Evolutionary conservation across 2,329 filamentous ascomycete species (phyloP), one percentile per base, ranked within the genome.

Genomic region (Trichoderma afroharzianum): DNA sequence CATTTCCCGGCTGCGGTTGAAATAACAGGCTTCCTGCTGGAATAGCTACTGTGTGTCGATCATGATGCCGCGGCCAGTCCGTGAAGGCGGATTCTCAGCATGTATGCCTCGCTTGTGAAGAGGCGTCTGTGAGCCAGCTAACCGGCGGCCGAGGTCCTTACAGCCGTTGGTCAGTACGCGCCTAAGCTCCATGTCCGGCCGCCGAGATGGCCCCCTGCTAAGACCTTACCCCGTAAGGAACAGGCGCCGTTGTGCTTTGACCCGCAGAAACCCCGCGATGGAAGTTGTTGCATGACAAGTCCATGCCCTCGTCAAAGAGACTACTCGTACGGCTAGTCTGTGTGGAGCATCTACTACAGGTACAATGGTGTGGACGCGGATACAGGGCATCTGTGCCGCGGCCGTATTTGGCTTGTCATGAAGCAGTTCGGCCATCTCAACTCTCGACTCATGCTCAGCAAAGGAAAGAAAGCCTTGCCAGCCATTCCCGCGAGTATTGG

Each of bases 81-180:
- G 15, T n/a, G 7, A 32, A 47, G 66, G 18, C 26, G 21, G 26
- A 26, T 21, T 43, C 9, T 28, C 53, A 63, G 24, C 26, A 50
- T 26, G 36, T 43, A 64, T 18, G 26, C 50, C 30, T 70, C 68
- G 43, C 53, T 66, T 66, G 39, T 26, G 63, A 61, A 61, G 28
- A 61, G 55, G 26, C 36, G 21, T 50, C 55, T 68, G 26, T 59
- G 30, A 47, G 50, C 66, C 66, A 59, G 28, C 28, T 12, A 47
- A 66, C 75, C 78, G 77, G 78, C 78, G 78, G 77, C 79, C 78
- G 76, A 78, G 72, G 72, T 72, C 68, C 73, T 77, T 78, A 76
- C 73, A 75, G 75, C 76, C 76, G 75, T 77, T 77, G 76, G 72
- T 63, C 68, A 73, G 74, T 67, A 57, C 53, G 63, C 63, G 63